A percentile compares a stretch with the other conserved stretches of the same genome.
phyloP scores from a whole-genome alignment of 192 early-diverging fungal genomes.

The Backusella circina region DNA sequence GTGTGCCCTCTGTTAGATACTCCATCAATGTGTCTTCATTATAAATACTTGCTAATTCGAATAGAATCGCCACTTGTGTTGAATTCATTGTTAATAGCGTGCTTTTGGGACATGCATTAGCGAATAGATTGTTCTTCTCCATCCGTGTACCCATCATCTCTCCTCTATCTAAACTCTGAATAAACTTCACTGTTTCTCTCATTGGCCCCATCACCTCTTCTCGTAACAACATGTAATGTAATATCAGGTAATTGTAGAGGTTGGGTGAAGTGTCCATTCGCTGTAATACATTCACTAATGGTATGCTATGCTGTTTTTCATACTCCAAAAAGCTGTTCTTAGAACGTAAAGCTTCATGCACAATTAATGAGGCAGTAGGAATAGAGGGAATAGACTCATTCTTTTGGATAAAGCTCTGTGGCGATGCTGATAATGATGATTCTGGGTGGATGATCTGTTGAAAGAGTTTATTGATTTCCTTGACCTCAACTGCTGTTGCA shows the following conservation, averaged over 20 bases:
- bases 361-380: neutral
- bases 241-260: neutral
- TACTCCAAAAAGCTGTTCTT: neutral
- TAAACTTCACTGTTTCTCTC: neutral
- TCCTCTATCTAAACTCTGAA: neutral
- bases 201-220: neutral
- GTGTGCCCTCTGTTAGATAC: neutral
- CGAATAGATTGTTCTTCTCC: neutral
- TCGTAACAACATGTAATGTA: conserved; percentile 7
- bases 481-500: neutral
- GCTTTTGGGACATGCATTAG: neutral
- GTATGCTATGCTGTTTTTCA: neutral
- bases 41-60: neutral
- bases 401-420: neutral
- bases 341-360: neutral
- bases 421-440: too few species aligned
- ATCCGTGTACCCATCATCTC: too few species aligned
- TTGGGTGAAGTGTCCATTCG: neutral
- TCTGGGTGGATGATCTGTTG: neutral
- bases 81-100: neutral
- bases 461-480: neutral
- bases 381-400: neutral
- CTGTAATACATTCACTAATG: neutral
- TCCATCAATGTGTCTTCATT: neutral
- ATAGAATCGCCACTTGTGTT: neutral